Evolutionary conservation across 1,139 yeast species (phyloP).

Genomic region (Suhomyces kunorum): DNA sequence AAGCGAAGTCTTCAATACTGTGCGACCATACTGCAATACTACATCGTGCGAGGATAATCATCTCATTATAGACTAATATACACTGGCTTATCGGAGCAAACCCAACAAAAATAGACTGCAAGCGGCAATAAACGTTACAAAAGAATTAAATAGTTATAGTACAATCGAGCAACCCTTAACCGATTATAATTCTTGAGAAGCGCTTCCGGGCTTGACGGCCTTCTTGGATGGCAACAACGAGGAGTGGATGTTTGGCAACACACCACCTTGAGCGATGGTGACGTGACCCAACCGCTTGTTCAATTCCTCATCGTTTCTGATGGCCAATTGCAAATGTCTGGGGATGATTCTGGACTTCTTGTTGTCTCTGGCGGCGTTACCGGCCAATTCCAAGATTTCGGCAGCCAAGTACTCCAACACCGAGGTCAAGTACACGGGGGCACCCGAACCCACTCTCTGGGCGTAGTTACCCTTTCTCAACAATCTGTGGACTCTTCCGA

Average conservation of each 20-base stretch:
- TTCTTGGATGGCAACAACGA: constrained; percentile 95
- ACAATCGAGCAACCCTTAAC: constrained; percentile 12
- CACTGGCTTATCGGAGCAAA: constrained; percentile 18
- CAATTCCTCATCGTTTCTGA: constrained; percentile 56
- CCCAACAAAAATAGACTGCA: constrained; percentile 12
- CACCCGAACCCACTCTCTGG: constrained; percentile 59
- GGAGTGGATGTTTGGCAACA: constrained; percentile 94
- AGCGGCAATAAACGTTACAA: constrained; percentile 13
- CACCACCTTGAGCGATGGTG: constrained; percentile 98
- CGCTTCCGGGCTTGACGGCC: constrained; percentile 63
- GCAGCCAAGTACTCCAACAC: constrained; percentile 56
- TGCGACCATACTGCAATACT: no score
- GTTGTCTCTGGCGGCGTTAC: constrained; percentile 61
- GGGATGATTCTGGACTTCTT: constrained; percentile 59
- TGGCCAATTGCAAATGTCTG: constrained; percentile 55
- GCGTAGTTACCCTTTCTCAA: constrained; percentile 58
- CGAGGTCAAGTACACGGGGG: constrained; percentile 55
- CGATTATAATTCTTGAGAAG: constrained; percentile 81
- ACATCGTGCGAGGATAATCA: constrained; percentile 13
- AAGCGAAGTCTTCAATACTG: no score
- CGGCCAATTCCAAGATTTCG: constrained; percentile 57
- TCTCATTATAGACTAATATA: constrained; percentile 22
- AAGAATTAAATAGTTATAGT: constrained; percentile 16
- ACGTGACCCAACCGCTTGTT: constrained; percentile 79
- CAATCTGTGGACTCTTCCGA: constrained; percentile 57